These are phyloP conservation scores for Brettanomyces anomalus DNA, from an alignment of 805 yeast genomes.

Conservation along the genomic window DNA sequence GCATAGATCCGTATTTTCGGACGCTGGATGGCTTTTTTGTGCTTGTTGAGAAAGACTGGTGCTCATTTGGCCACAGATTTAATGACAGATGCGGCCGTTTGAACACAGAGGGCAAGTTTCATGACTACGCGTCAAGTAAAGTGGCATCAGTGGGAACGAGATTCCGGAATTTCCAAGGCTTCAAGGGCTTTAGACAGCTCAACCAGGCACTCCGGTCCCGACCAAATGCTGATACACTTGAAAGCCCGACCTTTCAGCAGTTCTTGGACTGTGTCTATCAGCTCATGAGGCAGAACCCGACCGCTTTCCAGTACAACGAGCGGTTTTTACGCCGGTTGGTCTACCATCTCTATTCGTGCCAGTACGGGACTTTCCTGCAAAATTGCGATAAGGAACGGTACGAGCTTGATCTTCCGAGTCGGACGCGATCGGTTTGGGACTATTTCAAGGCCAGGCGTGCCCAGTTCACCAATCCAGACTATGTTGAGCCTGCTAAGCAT, in stretches of 20 bases:
- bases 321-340: constrained; percentile 74
- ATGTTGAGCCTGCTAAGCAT: constrained; percentile 12
- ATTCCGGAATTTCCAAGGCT: constrained; percentile 6
- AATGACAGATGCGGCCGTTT: constrained; percentile 77
- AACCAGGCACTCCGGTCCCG: constrained; percentile 42
- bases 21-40: constrained; percentile 82
- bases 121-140: constrained; percentile 30
- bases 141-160: too few relatives aligned
- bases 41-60: constrained; percentile 90
- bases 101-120: constrained; percentile 40
- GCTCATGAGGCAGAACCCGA: constrained; percentile 59
- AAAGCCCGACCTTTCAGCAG: constrained; percentile 93
- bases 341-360: constrained; percentile 88
- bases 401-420: constrained; percentile 29
- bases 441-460: constrained; percentile 68
- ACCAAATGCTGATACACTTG: constrained; percentile 39
- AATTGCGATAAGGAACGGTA: constrained; percentile 62
- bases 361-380: constrained; percentile 83
- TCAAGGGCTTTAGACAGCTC: constrained; percentile 35
- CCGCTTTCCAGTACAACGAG: constrained; percentile 78
- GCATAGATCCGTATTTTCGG: constrained; percentile 84
- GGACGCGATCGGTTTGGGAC: constrained; percentile 86
- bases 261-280: constrained; percentile 88
- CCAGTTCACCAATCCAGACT: constrained; percentile 59
- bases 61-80: constrained; percentile 88